A percentile compares a stretch with the other conserved stretches of the same genome.
Evolutionary conservation across 345 rosid genomes (phyloP).

Genomic region (Populus nigra): DNA sequence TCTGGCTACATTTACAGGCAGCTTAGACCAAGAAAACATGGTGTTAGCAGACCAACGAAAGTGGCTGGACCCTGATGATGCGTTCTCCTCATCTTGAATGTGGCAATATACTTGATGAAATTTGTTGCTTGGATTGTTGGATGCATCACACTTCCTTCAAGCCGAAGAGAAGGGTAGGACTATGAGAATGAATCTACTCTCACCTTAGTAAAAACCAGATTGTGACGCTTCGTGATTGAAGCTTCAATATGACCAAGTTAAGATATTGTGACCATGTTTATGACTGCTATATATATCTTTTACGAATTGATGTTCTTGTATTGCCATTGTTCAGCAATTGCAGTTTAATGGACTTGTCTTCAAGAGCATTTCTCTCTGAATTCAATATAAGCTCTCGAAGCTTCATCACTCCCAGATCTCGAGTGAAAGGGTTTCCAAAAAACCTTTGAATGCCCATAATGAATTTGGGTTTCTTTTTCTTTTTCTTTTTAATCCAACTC

Average conservation of each 20-base stretch:
- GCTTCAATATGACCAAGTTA: neutral
- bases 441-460: neutral
- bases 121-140: no score
- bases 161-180: no score
- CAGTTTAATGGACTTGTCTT: neutral
- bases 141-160: no score
- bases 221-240: neutral
- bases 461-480: neutral
- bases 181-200: no score
- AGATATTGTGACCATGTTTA: neutral
- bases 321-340: neutral
- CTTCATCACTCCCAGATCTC: neutral
- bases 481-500: neutral
- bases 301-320: neutral
- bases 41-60: conserved; percentile 2
- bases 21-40: conserved; percentile 11
- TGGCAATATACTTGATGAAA: neutral
- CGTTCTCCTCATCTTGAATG: conserved; percentile 42
- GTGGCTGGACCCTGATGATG: conserved; percentile 38
- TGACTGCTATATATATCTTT: neutral
- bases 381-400: neutral
- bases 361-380: neutral
- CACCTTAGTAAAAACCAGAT: neutral
- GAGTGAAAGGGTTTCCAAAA: neutral
- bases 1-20: conserved; percentile 5